These are phyloP conservation scores for Debaryomycetaceae sp. DNA, from an alignment of 1,139 yeast genomes.

Conservation along the genomic window DNA sequence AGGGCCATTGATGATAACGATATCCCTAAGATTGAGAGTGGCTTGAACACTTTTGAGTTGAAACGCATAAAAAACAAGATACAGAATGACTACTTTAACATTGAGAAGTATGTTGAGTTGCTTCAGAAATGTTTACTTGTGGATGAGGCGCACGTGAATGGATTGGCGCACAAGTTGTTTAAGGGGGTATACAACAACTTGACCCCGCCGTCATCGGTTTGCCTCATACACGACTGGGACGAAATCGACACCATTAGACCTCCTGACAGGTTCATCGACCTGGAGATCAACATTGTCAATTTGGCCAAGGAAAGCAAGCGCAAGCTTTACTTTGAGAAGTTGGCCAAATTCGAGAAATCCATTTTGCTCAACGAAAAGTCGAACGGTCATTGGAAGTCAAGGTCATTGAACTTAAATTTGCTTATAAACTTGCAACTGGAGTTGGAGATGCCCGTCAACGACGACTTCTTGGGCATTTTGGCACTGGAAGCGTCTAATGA, in stretches of 20 bases:
- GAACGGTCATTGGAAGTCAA: slow-evolving; percentile 67
- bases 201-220: slow-evolving; percentile 57
- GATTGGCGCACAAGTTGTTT: slow-evolving; percentile 48
- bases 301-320: slow-evolving; percentile 59
- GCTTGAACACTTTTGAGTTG: slow-evolving; percentile 52
- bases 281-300: slow-evolving; percentile 52
- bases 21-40: slow-evolving; percentile 61
- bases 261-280: slow-evolving; percentile 52
- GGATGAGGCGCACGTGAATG: slow-evolving; percentile 54
- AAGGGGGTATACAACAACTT: slow-evolving; percentile 43
- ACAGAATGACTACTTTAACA: slow-evolving; percentile 53
- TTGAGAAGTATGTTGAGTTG: slow-evolving; percentile 43
- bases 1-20: slow-evolving; percentile 53
- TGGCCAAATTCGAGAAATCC: slow-evolving; percentile 40
- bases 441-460: slow-evolving; percentile 45
- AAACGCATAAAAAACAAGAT: slow-evolving; percentile 52
- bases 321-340: slow-evolving; percentile 31
- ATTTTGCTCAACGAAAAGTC: slow-evolving; percentile 34
- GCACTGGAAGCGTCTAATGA: slow-evolving; percentile 54
- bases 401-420: slow-evolving; percentile 51
- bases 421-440: slow-evolving; percentile 54
- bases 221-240: slow-evolving; percentile 42
- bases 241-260: slow-evolving; percentile 57
- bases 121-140: slow-evolving; percentile 54
- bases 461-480: slow-evolving; percentile 43